Conservation (phyloP, 768 basidiomycete species). For the Boletus eberwhitei region DNA sequence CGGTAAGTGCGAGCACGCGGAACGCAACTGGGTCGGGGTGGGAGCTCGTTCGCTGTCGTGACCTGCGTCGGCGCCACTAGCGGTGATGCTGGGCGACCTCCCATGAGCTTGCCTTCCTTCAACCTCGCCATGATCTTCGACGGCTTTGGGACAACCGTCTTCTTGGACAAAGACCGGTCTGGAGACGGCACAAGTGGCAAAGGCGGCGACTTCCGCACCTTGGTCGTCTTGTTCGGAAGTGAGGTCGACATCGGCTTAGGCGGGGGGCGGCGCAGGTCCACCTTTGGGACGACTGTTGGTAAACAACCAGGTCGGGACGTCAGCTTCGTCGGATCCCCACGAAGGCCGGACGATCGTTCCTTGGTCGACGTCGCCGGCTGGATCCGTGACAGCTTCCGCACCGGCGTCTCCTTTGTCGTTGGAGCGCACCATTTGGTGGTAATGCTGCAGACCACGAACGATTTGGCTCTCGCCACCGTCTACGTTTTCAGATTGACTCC, state of each 20-base stretch:
- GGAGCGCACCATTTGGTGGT: not conserved
- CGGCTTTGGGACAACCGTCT: not conserved
- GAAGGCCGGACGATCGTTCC: not conserved
- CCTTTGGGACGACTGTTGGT: not conserved
- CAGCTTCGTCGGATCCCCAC: not conserved
- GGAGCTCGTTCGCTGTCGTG: not conserved
- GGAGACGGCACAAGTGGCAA: not conserved
- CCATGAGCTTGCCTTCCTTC: not conserved
- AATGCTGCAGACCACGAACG: slow-evolving; percentile 10
- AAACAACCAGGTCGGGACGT: not conserved
- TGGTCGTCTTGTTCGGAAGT: not conserved
- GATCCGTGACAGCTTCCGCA: not conserved
- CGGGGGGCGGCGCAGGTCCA: not conserved
- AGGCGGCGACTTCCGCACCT: not conserved
- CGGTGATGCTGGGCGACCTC: too few relatives aligned
- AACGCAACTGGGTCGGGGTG: not conserved
- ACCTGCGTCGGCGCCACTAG: not conserved
- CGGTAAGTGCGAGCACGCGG: not conserved
- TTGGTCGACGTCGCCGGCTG: too few relatives aligned
- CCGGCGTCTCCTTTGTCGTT: not conserved
- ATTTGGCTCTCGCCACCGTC: not conserved
- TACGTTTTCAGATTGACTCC: not conserved
- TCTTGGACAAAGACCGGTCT: not conserved
- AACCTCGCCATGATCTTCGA: not conserved
- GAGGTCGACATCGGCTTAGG: not conserved